Conservation (phyloP, 768 basidiomycete species). For the Imleria badia region DNA sequence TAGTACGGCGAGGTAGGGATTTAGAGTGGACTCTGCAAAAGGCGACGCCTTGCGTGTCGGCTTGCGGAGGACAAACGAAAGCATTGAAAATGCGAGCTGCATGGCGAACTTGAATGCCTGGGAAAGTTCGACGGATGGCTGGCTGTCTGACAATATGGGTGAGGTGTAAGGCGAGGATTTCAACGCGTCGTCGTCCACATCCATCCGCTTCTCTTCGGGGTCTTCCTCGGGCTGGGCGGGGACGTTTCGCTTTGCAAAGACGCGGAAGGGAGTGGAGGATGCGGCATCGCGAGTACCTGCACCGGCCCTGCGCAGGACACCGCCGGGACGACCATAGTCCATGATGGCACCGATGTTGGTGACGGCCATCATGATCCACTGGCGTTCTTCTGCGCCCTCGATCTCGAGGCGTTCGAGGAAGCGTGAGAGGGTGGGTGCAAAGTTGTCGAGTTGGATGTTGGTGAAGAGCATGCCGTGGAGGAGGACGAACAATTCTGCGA, state of each 20-base stretch:
- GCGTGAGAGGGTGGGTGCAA: slow-evolving; percentile 73
- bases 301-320: slow-evolving; percentile 65
- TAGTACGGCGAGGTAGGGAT: slow-evolving; percentile 84
- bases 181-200: slow-evolving; percentile 54
- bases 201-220: slow-evolving; percentile 57
- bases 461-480: slow-evolving; percentile 98
- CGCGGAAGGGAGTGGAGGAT: slow-evolving; percentile 41
- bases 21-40: slow-evolving; percentile 57
- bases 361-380: slow-evolving; percentile 97
- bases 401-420: slow-evolving; percentile 86
- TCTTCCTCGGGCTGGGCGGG: slow-evolving; percentile 33
- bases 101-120: slow-evolving; percentile 71
- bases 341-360: slow-evolving; percentile 79
- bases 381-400: slow-evolving; percentile 76
- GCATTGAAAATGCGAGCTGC: slow-evolving; percentile 75
- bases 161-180: slow-evolving; percentile 28
- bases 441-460: slow-evolving; percentile 91
- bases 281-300: slow-evolving; percentile 42
- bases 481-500: slow-evolving; percentile 81
- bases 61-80: slow-evolving; percentile 66
- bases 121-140: slow-evolving; percentile 48
- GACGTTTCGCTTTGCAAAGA: slow-evolving; percentile 49
- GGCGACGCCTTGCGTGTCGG: slow-evolving; percentile 61
- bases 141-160: slow-evolving; percentile 33
- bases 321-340: slow-evolving; percentile 81